These are phyloP conservation scores for Aeschynomene evenia DNA, from an alignment of 306 rosid genomes.

Conservation along the genomic window DNA sequence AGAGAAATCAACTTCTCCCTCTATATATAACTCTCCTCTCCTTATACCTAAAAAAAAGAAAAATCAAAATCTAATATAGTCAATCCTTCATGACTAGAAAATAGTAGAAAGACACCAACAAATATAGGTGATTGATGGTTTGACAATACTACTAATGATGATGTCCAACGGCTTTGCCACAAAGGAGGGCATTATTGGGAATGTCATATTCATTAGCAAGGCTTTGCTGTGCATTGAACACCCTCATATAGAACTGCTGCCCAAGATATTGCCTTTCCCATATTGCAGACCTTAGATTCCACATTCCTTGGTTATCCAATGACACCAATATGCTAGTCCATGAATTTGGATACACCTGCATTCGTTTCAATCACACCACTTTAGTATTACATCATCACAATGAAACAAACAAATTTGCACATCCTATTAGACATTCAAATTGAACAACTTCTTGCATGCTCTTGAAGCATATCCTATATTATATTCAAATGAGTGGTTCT, in stretches of 20 bases:
- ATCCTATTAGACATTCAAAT: not conserved
- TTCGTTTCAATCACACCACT: not conserved
- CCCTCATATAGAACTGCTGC: conserved; percentile 81
- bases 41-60: not conserved
- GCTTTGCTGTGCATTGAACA: conserved; percentile 63
- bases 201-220: conserved; percentile 79
- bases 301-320: conserved; percentile 96
- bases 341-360: conserved; percentile 81
- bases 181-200: conserved; percentile 68
- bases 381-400: not conserved
- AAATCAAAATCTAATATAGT: conserved; percentile 21
- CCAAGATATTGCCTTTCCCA: conserved; percentile 98
- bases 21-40: not conserved
- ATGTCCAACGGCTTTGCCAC: conserved; percentile 81
- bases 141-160: conserved; percentile 40
- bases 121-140: not conserved
- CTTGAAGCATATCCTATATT: no score
- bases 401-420: not conserved
- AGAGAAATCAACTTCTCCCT: conserved; percentile 28
- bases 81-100: conserved; percentile 62
- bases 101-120: not conserved
- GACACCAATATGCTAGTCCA: conserved; percentile 90
- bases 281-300: conserved; percentile 89
- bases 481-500: no score
- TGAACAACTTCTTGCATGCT: no score